Base-by-base conservation (phyloP, 371 early-diverging fungal genomes). In the Catenaria anguillulae region DNA sequence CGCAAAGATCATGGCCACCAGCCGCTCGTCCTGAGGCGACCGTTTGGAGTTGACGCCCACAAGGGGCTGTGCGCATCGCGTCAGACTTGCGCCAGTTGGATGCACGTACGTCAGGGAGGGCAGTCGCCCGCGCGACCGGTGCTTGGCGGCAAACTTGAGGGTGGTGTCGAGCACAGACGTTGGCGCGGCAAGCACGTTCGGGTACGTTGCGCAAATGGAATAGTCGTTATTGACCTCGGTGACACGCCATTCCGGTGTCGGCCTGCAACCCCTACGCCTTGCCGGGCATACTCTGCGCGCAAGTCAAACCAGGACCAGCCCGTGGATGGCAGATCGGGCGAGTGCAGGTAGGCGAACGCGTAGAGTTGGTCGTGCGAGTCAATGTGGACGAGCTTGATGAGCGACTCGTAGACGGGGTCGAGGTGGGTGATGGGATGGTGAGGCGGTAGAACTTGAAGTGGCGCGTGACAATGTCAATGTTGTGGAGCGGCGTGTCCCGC, bases 11-110 rank as follows among this genome's bases (percentile, higher is more conserved):
- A 86, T 84, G 66, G 95, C 93, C 33, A 94, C 83, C 31, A 97
- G 77, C 73, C 92, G 92, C 65, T 97, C 98, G 66, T 97, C 98
- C 73, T 97, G 95, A 50, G 92, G 84, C 1, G 92, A 93, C 54
- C 98, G 82, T 61, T 87, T 89, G 68, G 87, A 87, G 64, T 88
- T 87, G 33, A 97, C 76, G 0, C 98, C 98, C 37, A 92, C 91
- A 74, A 97, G 79, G 0, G 97, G 96, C 68, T 97, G 96, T 62
- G 90, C 87, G 23, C 88, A 88, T 42, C 97, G 82, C 33, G 95
- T 90, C 56, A 97, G 92, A 24, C 92, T 83, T 19, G 89, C 86
- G 56, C 88, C 90, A n/a, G 79, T 73, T 73, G 80, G 76, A 66
- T 94, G 92, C 35, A 92, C 66, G 73, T 93, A 95, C 55, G 86